Evolutionary conservation across 345 rosid species (phyloP).

Genomic region (Arabidopsis arenosa): DNA sequence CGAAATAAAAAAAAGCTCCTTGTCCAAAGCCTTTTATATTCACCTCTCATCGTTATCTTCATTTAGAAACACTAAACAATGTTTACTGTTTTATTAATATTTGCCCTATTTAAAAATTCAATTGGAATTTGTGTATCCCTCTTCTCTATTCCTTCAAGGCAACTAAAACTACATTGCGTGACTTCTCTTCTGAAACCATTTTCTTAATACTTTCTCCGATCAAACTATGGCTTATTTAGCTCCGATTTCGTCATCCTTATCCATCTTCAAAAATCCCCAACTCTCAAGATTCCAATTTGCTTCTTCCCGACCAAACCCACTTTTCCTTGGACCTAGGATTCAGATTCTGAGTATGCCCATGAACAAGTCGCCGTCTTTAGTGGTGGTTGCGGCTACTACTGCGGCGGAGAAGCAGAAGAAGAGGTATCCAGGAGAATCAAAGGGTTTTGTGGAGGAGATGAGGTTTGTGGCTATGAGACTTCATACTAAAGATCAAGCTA

Average conservation of each 20-base stretch:
- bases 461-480: constrained; percentile 95
- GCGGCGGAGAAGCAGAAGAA: constrained; percentile 73
- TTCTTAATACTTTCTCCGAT: background rate
- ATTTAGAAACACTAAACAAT: background rate
- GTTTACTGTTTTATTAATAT: background rate
- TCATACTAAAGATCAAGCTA: constrained; percentile 87
- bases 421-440: constrained; percentile 86
- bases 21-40: background rate
- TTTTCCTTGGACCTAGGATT: constrained; percentile 42
- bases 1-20: background rate
- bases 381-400: constrained; percentile 55
- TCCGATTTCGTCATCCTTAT: constrained; percentile 55
- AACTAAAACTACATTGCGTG: constrained; percentile 44
- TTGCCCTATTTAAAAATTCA: constrained; percentile 7
- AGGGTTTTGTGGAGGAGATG: constrained; percentile 99
- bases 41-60: constrained; percentile 5
- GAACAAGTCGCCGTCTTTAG: constrained; percentile 40
- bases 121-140: background rate
- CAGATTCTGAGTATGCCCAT: constrained; percentile 48
- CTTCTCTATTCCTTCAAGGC: constrained; percentile 37
- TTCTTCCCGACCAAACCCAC: constrained; percentile 41
- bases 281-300: constrained; percentile 32
- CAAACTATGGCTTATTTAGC: constrained; percentile 68
- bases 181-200: constrained; percentile 37
- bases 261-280: constrained; percentile 51